phyloP scores from a whole-genome alignment of 371 early-diverging fungal genomes.

The Apophysomyces sp. region DNA sequence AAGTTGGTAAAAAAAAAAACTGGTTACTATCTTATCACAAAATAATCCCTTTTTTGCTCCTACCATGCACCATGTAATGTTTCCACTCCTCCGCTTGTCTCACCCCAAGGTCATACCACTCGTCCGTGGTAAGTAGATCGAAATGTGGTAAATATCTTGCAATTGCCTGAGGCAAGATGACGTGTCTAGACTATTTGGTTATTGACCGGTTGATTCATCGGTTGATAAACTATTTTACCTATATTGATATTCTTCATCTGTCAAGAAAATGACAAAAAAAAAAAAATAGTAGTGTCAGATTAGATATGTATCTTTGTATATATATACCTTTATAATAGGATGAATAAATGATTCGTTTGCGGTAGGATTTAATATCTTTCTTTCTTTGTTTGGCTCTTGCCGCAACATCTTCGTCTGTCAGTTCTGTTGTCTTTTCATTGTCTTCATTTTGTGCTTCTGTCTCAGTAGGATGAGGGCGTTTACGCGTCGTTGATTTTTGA shows the following conservation, averaged over 20 bases:
- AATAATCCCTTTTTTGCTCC: background rate
- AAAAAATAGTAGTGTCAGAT: too few species aligned
- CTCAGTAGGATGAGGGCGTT: background rate
- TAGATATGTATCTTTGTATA: background rate
- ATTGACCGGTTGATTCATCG: background rate
- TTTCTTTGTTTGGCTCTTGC: constrained; percentile 5
- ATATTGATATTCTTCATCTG: constrained; percentile 16
- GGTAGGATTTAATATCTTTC: constrained; percentile 8
- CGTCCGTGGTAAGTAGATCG: background rate
- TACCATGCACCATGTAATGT: constrained; percentile 22
- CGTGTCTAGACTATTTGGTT: constrained; percentile 5
- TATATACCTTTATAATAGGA: constrained; percentile 8
- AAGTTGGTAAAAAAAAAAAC: background rate
- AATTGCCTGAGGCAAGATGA: constrained; percentile 10
- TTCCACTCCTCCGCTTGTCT: constrained; percentile 9
- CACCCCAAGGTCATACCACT: constrained; percentile 13
- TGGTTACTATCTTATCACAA: background rate
- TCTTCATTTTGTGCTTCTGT: background rate
- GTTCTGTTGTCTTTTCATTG: background rate
- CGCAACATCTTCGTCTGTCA: constrained; percentile 4
- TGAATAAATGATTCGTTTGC: constrained; percentile 3
- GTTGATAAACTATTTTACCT: background rate
- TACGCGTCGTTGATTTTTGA: constrained; percentile 2
- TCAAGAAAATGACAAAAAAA: background rate
- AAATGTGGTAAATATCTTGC: constrained; percentile 11